Base-by-base conservation (phyloP, 352 stramenopile genomes). In the Paralagenidium karlingii region DNA sequence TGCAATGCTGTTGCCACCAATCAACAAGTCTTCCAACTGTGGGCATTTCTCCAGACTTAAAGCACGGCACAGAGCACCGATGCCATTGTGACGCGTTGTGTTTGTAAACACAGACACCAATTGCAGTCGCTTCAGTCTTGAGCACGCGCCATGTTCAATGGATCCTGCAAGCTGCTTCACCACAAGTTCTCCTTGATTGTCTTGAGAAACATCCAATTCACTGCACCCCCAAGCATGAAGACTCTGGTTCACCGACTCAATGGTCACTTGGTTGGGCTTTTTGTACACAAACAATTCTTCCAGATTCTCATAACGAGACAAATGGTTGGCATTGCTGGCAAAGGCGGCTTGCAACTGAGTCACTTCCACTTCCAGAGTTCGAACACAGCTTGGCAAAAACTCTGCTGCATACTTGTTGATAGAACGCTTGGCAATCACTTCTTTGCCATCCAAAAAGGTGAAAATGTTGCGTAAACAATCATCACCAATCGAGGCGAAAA, bases 101-200 rank as follows among this genome's bases (percentile, higher is more conserved):
- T 82, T 79, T 16, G 67, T 71, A 33, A 86, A 82, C 27, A 82
- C 55, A 18, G 69, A 81, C n/a, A 75, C 55, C 30, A 84, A 60
- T 34, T 77, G 67, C 24, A 86, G 51, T n/a, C 65, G 57, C 33
- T 64, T 59, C 27, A 84, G 55, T 15, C 34, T 57, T 3, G 51
- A 47, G 15, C 73, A 70, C 8, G 50, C 42, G 5, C 68, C 68
- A 11, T 38, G 36, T 27, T 38, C 47, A 5, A 86, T 37, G 1
- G 55, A 53, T 15, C 40, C 24, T 3, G 66, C 64, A 19, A 86
- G 46, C 38, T 58, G 55, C 38, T 62, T 40, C 32, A 82, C 55
- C 10, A 70, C 60, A 10, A 40, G 36, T 46, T 86, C 71, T 5
- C 68, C 68, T 22, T 63, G 53, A 34, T 80, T 83, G 22, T 53